Conservation (phyloP, 208 protist species). For the Tritrichomonas musculus region DNA sequence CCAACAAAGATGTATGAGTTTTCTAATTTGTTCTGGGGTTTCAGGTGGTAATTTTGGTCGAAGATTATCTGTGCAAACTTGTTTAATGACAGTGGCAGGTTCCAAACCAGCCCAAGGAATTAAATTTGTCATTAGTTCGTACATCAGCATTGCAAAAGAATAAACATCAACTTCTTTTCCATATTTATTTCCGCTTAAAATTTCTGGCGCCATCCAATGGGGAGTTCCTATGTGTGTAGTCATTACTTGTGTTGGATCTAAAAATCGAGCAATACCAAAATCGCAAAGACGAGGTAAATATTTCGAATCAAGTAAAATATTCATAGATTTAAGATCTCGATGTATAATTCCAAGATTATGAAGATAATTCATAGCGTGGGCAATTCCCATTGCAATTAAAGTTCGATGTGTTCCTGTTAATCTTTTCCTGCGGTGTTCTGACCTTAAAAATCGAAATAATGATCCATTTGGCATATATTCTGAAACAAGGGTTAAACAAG, state of each 20-base stretch:
- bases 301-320: neutral
- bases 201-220: constrained; percentile 35
- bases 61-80: neutral
- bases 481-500: neutral
- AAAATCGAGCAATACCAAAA: constrained; percentile 23
- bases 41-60: neutral
- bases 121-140: neutral
- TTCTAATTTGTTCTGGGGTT: neutral
- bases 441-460: neutral
- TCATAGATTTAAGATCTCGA: constrained; percentile 5
- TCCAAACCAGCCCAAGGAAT: neutral
- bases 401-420: neutral
- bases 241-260: neutral
- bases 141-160: constrained; percentile 13
- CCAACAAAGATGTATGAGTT: neutral
- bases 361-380: neutral
- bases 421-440: neutral
- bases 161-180: neutral
- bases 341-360: neutral
- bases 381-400: neutral
- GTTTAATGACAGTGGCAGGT: neutral
- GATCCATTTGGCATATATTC: constrained; percentile 29
- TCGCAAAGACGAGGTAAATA: neutral
- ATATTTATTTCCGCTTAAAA: neutral
- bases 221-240: constrained; percentile 12